Conservation (phyloP, 179 eudicot genomes). For the Camellia oleifera region DNA sequence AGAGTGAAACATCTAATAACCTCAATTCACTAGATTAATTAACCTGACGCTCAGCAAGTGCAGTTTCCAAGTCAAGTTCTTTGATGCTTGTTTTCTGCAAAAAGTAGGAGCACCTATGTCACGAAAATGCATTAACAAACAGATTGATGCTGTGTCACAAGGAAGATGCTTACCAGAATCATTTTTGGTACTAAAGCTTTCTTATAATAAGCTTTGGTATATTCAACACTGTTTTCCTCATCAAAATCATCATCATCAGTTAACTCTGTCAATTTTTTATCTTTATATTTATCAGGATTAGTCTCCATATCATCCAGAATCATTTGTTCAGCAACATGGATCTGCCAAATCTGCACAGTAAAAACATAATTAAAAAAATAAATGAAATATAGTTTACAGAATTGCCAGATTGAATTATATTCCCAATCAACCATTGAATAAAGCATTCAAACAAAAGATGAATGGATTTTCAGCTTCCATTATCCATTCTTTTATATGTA, state of each 20-base stretch:
- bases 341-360: constrained; percentile 78
- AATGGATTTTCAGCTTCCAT: background rate
- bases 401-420: background rate
- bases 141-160: background rate
- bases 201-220: constrained; percentile 56
- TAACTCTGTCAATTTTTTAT: constrained; percentile 65
- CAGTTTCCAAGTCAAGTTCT: constrained; percentile 95
- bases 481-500: background rate
- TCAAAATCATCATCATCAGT: constrained; percentile 85
- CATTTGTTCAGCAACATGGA: constrained; percentile 93
- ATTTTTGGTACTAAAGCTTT: constrained; percentile 49
- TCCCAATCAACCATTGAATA: background rate
- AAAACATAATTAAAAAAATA: background rate
- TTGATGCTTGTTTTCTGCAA: constrained; percentile 78
- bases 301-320: constrained; percentile 85
- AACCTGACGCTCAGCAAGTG: constrained; percentile 94
- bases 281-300: constrained; percentile 79
- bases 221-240: constrained; percentile 63
- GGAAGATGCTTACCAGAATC: constrained; percentile 53
- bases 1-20: background rate
- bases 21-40: background rate
- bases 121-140: constrained; percentile 14
- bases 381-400: background rate
- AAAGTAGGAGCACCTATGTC: constrained; percentile 15
- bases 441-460: background rate